phyloP scores from a whole-genome alignment of 441 rosid species.

The Erodium texanum region DNA sequence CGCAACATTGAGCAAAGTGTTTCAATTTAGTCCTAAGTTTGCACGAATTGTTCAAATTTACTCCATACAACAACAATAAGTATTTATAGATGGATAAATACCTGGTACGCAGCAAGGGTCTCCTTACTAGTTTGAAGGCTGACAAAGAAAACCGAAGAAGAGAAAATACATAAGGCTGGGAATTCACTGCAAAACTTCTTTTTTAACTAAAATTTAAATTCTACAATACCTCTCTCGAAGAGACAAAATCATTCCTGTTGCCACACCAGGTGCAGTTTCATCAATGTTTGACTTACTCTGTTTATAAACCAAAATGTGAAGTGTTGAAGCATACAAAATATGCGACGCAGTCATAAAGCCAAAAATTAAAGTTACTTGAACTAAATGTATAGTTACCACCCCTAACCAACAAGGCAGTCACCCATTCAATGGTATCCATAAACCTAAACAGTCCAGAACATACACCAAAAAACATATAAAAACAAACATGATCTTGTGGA shows the following conservation, averaged over 20 bases:
- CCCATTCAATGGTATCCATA: neutral
- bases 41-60: too few relatives aligned
- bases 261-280: slow-evolving; percentile 75
- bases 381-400: neutral
- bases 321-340: neutral
- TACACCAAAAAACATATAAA: neutral
- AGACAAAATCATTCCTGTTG: slow-evolving; percentile 77
- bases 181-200: neutral
- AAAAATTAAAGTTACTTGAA: too few relatives aligned
- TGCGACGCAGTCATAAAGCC: neutral
- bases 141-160: slow-evolving; percentile 28
- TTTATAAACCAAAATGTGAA: slow-evolving; percentile 4
- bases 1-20: too few relatives aligned
- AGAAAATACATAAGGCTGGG: neutral
- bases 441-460: neutral
- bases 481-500: neutral
- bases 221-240: slow-evolving; percentile 72
- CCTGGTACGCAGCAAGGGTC: slow-evolving; percentile 65
- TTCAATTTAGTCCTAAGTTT: too few relatives aligned
- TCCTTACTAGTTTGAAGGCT: slow-evolving; percentile 79
- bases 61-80: neutral
- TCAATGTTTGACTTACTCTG: slow-evolving; percentile 60
- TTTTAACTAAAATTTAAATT: neutral
- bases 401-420: neutral
- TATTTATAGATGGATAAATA: slow-evolving; percentile 25